Conservation (phyloP, 495 filamentous ascomycete species). For the Schizothecium vesticola region DNA sequence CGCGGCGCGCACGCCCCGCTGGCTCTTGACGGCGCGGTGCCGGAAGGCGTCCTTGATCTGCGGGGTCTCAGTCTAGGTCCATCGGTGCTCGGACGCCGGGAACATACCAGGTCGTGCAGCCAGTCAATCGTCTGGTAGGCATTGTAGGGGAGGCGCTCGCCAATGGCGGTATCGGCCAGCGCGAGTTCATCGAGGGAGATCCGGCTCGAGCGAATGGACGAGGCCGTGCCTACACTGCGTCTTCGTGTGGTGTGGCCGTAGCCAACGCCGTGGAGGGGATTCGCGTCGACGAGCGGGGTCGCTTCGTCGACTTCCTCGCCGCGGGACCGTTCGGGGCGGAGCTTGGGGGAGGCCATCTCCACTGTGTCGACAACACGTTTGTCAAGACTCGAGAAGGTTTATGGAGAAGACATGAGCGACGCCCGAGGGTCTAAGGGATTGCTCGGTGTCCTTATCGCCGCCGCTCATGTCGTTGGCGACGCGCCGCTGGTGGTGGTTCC, state of each 20-base stretch:
- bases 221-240: slow-evolving; percentile 7
- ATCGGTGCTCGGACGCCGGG: neutral
- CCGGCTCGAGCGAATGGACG: slow-evolving; percentile 17
- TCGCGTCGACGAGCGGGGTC: slow-evolving; percentile 8
- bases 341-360: neutral
- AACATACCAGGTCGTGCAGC: slow-evolving; percentile 48
- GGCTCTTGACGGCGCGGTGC: slow-evolving; percentile 15
- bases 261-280: slow-evolving; percentile 1
- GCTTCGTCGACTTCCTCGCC: slow-evolving; percentile 8
- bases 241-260: neutral
- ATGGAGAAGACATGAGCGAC: neutral
- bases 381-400: neutral
- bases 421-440: neutral
- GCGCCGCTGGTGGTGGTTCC: neutral
- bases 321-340: neutral
- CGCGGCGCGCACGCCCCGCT: slow-evolving; percentile 23
- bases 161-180: slow-evolving; percentile 38
- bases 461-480: neutral
- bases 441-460: neutral
- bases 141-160: slow-evolving; percentile 53
- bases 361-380: neutral
- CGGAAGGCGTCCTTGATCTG: slow-evolving; percentile 52
- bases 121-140: slow-evolving; percentile 37
- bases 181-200: slow-evolving; percentile 41
- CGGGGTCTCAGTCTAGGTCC: neutral